Percentiles rank a stretch among this genome's conserved stretches.
Conservation (phyloP, 768 basidiomycete genomes). For the Podaxis sp. region DNA sequence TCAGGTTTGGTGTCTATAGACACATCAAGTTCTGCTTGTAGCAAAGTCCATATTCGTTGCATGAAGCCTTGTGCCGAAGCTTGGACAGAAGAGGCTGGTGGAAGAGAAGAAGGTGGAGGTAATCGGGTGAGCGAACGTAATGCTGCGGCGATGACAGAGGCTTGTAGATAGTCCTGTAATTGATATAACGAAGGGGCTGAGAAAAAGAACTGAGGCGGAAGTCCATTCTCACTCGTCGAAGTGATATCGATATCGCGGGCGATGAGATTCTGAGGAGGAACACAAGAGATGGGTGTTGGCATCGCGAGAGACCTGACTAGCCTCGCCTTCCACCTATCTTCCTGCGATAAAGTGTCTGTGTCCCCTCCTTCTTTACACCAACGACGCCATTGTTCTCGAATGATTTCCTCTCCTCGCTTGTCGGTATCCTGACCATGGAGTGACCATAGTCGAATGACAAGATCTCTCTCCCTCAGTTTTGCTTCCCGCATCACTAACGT, state of each 20-base stretch:
- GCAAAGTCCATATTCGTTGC: slow-evolving; percentile 63
- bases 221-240: slow-evolving; percentile 32
- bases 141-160: slow-evolving; percentile 62
- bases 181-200: slow-evolving; percentile 50
- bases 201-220: slow-evolving; percentile 72
- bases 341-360: slow-evolving; percentile 5
- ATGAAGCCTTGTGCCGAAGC: slow-evolving; percentile 41
- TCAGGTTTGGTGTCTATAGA: slow-evolving; percentile 19
- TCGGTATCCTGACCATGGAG: background rate
- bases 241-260: background rate
- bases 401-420: slow-evolving; percentile 23
- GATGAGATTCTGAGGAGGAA: slow-evolving; percentile 24
- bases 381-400: slow-evolving; percentile 33
- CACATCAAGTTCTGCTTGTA: slow-evolving; percentile 29
- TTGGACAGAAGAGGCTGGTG: slow-evolving; percentile 7
- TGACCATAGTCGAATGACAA: slow-evolving; percentile 54
- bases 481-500: slow-evolving; percentile 53
- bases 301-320: slow-evolving; percentile 45
- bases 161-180: slow-evolving; percentile 71
- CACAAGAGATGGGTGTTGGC: slow-evolving; percentile 40
- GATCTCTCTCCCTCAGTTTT: slow-evolving; percentile 49
- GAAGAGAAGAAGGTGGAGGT: slow-evolving; percentile 21
- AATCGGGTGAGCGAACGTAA: slow-evolving; percentile 56
- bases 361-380: slow-evolving; percentile 24
- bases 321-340: slow-evolving; percentile 45